Percentiles rank a stretch among this genome's conserved stretches.
These are phyloP conservation scores for Guadua angustifolia DNA, from an alignment of 176 grass and related monocot genomes.

Conservation along the genomic window DNA sequence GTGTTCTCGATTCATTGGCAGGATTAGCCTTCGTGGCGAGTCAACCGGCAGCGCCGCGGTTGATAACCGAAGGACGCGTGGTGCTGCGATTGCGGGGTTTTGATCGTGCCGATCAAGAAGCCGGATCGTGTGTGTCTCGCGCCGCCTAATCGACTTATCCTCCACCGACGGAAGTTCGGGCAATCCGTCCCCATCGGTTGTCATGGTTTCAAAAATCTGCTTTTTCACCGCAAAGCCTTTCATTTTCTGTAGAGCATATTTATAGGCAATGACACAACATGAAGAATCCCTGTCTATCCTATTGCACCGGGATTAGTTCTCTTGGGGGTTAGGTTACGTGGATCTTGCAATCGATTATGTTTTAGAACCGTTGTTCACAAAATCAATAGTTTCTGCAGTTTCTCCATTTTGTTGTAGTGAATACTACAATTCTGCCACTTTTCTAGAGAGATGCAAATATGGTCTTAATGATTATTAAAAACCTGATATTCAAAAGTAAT, in stretches of 20 bases:
- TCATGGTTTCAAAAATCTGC: not conserved
- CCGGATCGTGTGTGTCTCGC: too few relatives aligned
- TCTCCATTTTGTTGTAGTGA: not conserved
- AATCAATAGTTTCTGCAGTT: constrained; percentile 13
- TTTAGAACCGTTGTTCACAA: not conserved
- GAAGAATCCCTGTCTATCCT: not conserved
- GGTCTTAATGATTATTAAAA: constrained; percentile 16
- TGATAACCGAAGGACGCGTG: too few relatives aligned
- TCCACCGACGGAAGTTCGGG: too few relatives aligned
- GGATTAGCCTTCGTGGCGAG: too few relatives aligned
- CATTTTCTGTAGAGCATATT: not conserved
- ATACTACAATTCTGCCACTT: not conserved
- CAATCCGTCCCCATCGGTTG: too few relatives aligned
- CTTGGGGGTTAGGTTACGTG: not conserved
- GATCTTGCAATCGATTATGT: constrained; percentile 26
- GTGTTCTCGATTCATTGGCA: too few relatives aligned
- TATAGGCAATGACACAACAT: not conserved
- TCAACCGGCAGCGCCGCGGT: too few relatives aligned
- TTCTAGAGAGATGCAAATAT: constrained; percentile 22
- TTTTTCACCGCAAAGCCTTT: not conserved
- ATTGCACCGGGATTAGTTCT: constrained; percentile 16
- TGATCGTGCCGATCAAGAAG: too few relatives aligned
- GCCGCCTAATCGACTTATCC: too few relatives aligned
- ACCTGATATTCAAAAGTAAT: not conserved
- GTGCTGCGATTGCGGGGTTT: too few relatives aligned